A percentile compares a stretch with the other conserved stretches of the same genome.
Conservation (phyloP, 2,329 filamentous ascomycete genomes). For the Xylaria sp. region DNA sequence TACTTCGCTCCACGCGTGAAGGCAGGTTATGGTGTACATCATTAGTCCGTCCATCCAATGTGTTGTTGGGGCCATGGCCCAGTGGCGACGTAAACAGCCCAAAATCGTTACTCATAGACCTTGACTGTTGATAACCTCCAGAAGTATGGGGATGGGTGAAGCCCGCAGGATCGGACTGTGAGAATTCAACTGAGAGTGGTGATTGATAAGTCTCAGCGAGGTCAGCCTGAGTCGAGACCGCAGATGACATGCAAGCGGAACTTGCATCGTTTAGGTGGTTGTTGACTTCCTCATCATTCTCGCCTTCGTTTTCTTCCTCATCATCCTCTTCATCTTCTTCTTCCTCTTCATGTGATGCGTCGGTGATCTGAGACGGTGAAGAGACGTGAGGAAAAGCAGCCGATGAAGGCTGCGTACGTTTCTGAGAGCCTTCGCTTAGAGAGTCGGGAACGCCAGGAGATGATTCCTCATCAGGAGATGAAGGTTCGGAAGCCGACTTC, state of each 20-base stretch:
- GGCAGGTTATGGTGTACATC: slow-evolving; percentile 37
- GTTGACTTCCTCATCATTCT: slow-evolving; percentile 3
- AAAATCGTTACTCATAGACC: slow-evolving; percentile 38
- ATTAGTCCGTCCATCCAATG: slow-evolving; percentile 12
- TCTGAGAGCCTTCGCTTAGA: slow-evolving; percentile 48
- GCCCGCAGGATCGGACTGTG: slow-evolving; percentile 33
- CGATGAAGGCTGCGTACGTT: slow-evolving; percentile 52
- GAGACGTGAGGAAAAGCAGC: slow-evolving; percentile 50
- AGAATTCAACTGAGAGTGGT: slow-evolving; percentile 41
- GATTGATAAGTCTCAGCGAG: slow-evolving; percentile 42
- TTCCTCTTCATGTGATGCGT: slow-evolving; percentile 38
- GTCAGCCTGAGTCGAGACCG: slow-evolving; percentile 34
- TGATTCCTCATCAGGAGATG: slow-evolving; percentile 45
- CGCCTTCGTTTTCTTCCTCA: slow-evolving; percentile 29
- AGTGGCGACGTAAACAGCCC: slow-evolving; percentile 34
- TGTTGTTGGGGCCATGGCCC: slow-evolving; percentile 11
- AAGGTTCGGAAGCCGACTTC: slow-evolving; percentile 52
- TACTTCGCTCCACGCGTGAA: slow-evolving; percentile 42
- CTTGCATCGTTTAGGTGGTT: slow-evolving; percentile 30
- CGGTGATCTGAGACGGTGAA: slow-evolving; percentile 40
- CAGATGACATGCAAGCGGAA: slow-evolving; percentile 32
- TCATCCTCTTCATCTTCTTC: slow-evolving; percentile 38
- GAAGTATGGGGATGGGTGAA: slow-evolving; percentile 37
- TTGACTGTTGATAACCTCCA: slow-evolving; percentile 36
- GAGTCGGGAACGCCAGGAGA: slow-evolving; percentile 40